Evolutionary conservation across 805 yeast species (phyloP), one percentile per base, ranked within the genome.

Genomic region (Candida sonorensis): DNA sequence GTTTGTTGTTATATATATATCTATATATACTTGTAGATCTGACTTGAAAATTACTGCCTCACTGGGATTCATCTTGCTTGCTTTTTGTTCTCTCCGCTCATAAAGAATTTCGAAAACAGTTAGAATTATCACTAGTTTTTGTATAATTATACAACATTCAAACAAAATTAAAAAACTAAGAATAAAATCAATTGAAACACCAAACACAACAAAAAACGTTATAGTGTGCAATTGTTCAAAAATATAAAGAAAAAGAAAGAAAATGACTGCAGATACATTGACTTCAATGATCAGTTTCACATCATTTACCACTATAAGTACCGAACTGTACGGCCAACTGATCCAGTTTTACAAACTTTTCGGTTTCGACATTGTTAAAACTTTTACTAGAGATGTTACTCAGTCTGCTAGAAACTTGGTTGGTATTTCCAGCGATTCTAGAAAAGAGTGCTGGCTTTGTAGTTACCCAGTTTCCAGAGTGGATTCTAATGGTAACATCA

Each of bases 371-470:
- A 62, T 75, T 23, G 65, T 75, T 29, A 75, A 79, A 50, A 75
- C 66, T 45, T 81, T 66, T 54, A 64, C 77, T 39, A 77, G 79
- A 41, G 71, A 62, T 51, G 61, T 65, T 39, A 56, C 61, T 34
- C 55, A 39, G 37, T 53, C 43, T 25, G 57, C 38, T 10, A 30
- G 40, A 40, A 59, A 40, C 44, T 53, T 64, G 11, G 54, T 61
- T 28, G 88, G 88, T 4, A 62, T 81, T 28, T 70, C 85, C 7
- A 65, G 62, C 35, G 85, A 80, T 41, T 80, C 88, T 1, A 48
- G 78, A 30, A 70, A 66, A 41, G 94, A 82, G 55, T 56, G 73
- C 18, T 82, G 94, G 94, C 52, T 82, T 29, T 83, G 80, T 53
- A 61, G 77, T 15, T 80, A 75, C 53, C 85, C 83, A 14, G 59